Evolutionary conservation across 495 filamentous ascomycete genomes (phyloP), one percentile per base, ranked within the genome.

Genomic region (Daldinia caldariorum): DNA sequence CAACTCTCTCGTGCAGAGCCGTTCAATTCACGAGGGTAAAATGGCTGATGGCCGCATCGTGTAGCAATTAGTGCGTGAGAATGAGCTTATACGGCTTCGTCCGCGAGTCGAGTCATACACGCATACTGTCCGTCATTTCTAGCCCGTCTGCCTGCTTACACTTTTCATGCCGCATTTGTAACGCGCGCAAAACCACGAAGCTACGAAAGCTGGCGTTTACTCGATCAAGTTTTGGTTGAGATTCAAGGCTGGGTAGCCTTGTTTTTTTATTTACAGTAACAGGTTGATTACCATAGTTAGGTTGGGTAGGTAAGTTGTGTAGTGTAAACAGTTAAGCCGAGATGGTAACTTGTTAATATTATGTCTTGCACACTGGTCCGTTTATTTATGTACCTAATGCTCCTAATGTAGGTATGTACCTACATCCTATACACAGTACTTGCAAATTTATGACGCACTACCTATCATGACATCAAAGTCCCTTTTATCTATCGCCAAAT

Each of bases 221-320:
- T 35, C 14, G 16, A 59, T 49, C 32, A 26, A 61, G n/a, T 34
- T 51, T 4, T 61, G 56, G 55, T 51, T 71, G 58, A 62, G 61
- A 71, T 58, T 29, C 47, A 47, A 72, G 69, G 63, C 64, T 64
- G 51, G 69, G 69, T 71, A 72, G 69, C 69, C 69, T 72, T 67
- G 69, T 67, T 72, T 67, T 63, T 67, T 57, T 53, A 26, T 3
- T 26, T 26, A 26, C 26, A 26, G 3, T 26, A 26, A 26, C 26
- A 26, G 26, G 26, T n/a, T n/a, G n/a, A n/a, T n/a, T n/a, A n/a
- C n/a, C n/a, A n/a, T n/a, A n/a, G n/a, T n/a, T n/a, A n/a, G n/a
- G n/a, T n/a, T n/a, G n/a, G n/a, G n/a, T n/a, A n/a, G n/a, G n/a
- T n/a, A n/a, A n/a, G n/a, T 43, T 43, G 45, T 56, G 37, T 6